Evolutionary conservation across 1,284 basidiomycete genomes (phyloP), one percentile per base, ranked within the genome.

Genomic region (Cutaneotrichosporon sp.): DNA sequence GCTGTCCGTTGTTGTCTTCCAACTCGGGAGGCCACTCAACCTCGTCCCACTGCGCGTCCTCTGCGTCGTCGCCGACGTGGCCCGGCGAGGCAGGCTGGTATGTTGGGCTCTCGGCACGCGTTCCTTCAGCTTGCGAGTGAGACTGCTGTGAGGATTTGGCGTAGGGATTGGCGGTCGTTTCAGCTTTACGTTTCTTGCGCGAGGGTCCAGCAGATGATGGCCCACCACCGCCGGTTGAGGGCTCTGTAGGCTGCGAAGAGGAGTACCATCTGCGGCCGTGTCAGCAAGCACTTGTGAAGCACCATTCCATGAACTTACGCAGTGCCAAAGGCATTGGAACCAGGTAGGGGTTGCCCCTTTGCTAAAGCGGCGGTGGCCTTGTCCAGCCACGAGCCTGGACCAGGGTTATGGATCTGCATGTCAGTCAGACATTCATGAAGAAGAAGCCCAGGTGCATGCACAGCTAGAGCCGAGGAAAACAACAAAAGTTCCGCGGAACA

Each of bases 381-480:
- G 54, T 76, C 74, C 13, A 76, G 62, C 74, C 74, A 76, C 15
- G 61, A 59, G n/a, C 74, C 74, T 1, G 72, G 71, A 22, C 74
- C 74, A 0, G 74, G 74, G 46, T 76, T 70, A 59, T 74, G 72
- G 21, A 65, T 42, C 70, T 74, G 56, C 14, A 9, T 20, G 48
- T 54, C 21, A 51, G 53, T 47, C 37, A 17, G 17, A 15, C 36
- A 18, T 14, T 18, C 17, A 18, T 8, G 20, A 8, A 18, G 14
- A 14, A 43, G 8, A 8, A 5, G 21, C 39, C 39, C 15, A 13
- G 34, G 34, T 34, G 34, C 13, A 35, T 35, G 34, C n/a, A 35
- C 8, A 34, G 3, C 34, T 35, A 13, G n/a, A n/a, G 8, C 2
- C n/a, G 34, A 2, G 34, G 34, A 8, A 13, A 35, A n/a, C n/a